Base-by-base conservation (phyloP, 2,329 filamentous ascomycete genomes). In the Fusarium bulbicola region DNA sequence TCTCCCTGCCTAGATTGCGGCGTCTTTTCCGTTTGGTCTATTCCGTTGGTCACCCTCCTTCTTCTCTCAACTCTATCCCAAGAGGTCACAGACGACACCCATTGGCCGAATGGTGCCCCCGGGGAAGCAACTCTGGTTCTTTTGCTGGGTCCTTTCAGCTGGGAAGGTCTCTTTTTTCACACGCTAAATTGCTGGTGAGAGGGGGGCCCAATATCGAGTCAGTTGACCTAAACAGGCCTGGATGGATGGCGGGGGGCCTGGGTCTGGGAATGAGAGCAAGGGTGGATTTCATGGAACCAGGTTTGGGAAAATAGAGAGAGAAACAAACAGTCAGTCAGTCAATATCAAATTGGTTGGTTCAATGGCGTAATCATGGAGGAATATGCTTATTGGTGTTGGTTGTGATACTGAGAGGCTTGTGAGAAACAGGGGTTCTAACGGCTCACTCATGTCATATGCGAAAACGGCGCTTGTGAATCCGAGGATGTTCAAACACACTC, bases 121-220 rank as follows among this genome's bases (percentile, higher is more conserved):
- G 67, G 67, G 59, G 63, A 68, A 65, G 59, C 59, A 73, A 32
- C 54, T 45, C n/a, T 68, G 66, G 45, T 59, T 63, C 58, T 47
- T 58, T 68, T 68, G 50, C 70, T 73, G 61, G 67, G 68, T 50
- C 66, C 46, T 63, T 73, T 73, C 73, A 76, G 70, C 72, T 74
- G 66, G 68, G 32, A 47, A 50, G 28, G 61, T 26, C 64, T 72
- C 58, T 47, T 63, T 63, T 64, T 73, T 59, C 36, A 20, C 34
- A 52, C 66, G 67, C 71, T 74, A 73, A 70, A 63, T 40, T 59
- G 18, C 32, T 73, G 59, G 59, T 52, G 49, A 73, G 67, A 61
- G 53, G 60, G 65, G 66, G 59, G 30, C 16, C 58, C 46, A 71
- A 68, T 66, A 61, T 75, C 65, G 75, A 74, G 75, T 74, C 74